Conservation (phyloP, 108 stramenopile species). For the Mediolabrus comicus region DNA sequence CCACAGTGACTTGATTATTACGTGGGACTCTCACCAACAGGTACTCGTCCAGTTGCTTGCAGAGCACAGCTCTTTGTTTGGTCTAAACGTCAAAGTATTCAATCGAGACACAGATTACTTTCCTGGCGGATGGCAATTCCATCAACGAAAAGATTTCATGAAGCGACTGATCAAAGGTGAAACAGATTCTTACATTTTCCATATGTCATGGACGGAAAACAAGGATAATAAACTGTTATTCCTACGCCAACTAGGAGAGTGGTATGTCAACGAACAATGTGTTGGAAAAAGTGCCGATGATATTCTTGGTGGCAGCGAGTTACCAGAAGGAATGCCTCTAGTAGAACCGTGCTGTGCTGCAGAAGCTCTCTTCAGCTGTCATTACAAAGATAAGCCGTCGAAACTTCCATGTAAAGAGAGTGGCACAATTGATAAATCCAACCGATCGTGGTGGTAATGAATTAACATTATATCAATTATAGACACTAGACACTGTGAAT, state of each 20-base stretch:
- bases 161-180: slow-evolving; percentile 40
- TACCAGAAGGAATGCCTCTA: slow-evolving; percentile 9
- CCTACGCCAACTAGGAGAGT: slow-evolving; percentile 77
- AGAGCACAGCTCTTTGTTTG: slow-evolving; percentile 69
- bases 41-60: slow-evolving; percentile 61
- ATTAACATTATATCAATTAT: too few species aligned
- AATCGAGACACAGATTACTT: slow-evolving; percentile 59
- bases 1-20: slow-evolving; percentile 61
- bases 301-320: slow-evolving; percentile 17
- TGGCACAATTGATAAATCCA: slow-evolving; percentile 37
- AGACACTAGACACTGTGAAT: too few species aligned
- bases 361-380: slow-evolving; percentile 60
- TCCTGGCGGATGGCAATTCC: slow-evolving; percentile 60
- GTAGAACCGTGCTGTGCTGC: slow-evolving; percentile 49
- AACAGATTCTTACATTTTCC: slow-evolving; percentile 44
- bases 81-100: slow-evolving; percentile 76
- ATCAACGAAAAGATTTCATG: slow-evolving; percentile 44
- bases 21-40: slow-evolving; percentile 74
- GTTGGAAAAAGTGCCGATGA: slow-evolving; percentile 33
- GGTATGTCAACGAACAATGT: slow-evolving; percentile 71
- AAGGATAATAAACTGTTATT: slow-evolving; percentile 83
- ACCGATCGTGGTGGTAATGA: slow-evolving; percentile 54
- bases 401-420: slow-evolving; percentile 52
- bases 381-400: slow-evolving; percentile 76
- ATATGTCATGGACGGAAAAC: slow-evolving; percentile 75